Conservation (phyloP, 192 early-diverging fungal genomes). For the Backusella psychrophila region DNA sequence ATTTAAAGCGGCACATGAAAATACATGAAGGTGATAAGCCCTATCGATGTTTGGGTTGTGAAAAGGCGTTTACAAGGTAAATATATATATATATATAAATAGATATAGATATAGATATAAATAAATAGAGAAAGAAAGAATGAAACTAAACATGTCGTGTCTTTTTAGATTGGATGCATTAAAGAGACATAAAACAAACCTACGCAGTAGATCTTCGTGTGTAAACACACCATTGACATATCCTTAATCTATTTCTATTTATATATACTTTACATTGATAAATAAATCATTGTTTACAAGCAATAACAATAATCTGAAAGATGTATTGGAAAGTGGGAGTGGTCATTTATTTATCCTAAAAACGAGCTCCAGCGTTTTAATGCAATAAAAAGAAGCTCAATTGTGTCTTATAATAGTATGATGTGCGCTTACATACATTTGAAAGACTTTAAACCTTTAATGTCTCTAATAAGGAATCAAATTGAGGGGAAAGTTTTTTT, state of each 20-base stretch:
- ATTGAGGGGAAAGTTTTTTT: too few relatives aligned
- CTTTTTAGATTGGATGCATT: slow-evolving; percentile 53
- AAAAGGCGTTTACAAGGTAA: slow-evolving; percentile 74
- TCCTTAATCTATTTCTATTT: neutral
- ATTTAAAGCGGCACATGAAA: slow-evolving; percentile 73
- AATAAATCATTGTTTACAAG: neutral
- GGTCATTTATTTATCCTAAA: too few relatives aligned
- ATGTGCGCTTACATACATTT: too few relatives aligned
- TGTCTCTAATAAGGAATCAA: too few relatives aligned
- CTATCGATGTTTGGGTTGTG: slow-evolving; percentile 68
- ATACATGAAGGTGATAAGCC: slow-evolving; percentile 78
- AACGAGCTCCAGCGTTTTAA: too few relatives aligned
- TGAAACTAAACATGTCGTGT: neutral
- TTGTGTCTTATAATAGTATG: too few relatives aligned
- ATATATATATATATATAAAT: neutral
- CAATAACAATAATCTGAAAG: too few relatives aligned
- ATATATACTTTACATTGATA: neutral
- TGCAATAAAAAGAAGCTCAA: too few relatives aligned
- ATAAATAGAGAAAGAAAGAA: neutral
- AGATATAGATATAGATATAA: too few relatives aligned
- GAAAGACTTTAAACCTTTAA: too few relatives aligned
- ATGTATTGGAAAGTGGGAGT: too few relatives aligned
- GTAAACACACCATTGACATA: neutral
- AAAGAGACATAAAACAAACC: slow-evolving; percentile 51
- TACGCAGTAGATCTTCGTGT: slow-evolving; percentile 13